Base-by-base conservation (phyloP, 2,329 filamentous ascomycete genomes). In the Lachnellula arida region DNA sequence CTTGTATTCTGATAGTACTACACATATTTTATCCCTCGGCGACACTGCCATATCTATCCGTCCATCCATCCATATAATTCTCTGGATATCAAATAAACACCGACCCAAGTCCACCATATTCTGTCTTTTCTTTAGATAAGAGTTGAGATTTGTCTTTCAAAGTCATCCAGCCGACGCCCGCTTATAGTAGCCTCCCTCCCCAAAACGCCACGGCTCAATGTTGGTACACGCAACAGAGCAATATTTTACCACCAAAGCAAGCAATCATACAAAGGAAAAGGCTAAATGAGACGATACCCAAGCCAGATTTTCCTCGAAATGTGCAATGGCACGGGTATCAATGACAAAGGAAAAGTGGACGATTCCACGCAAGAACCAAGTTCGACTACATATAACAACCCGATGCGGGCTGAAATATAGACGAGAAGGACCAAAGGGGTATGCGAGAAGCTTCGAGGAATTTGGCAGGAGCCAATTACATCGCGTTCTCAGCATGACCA, bases 261-360 rank as follows among this genome's bases (percentile, higher is more conserved):
- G 42, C 25, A 32, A 32, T 1, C 48, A 46, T 43, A 58, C 40
- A 61, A 46, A 60, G 12, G 40, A 56, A 51, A 61, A 49, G 35
- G 39, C 53, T n/a, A 23, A 17, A 55, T 46, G 55, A 46, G 19
- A 39, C 17, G 63, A 67, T 65, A 66, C 64, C 66, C 63, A 60
- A 58, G 19, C 56, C 59, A 42, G 48, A 39, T 54, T 53, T 6
- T 44, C 3, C 49, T 53, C 42, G 48, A 60, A 60, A 60, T 67
- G 59, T 63, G 61, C 64, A 62, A 63, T 53, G 49, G 63, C 65
- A 67, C 64, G 66, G 65, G 65, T 68, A 67, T 67, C 64, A 67
- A 56, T 60, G 49, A 65, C 58, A 65, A 66, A 68, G 35, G 49
- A 60, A 63, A 65, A 53, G 48, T 43, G 42, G 17, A 19, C 19